Evolutionary conservation across 2,329 filamentous ascomycete genomes (phyloP), one percentile per base, ranked within the genome.

Genomic region (Amauroascus niger): DNA sequence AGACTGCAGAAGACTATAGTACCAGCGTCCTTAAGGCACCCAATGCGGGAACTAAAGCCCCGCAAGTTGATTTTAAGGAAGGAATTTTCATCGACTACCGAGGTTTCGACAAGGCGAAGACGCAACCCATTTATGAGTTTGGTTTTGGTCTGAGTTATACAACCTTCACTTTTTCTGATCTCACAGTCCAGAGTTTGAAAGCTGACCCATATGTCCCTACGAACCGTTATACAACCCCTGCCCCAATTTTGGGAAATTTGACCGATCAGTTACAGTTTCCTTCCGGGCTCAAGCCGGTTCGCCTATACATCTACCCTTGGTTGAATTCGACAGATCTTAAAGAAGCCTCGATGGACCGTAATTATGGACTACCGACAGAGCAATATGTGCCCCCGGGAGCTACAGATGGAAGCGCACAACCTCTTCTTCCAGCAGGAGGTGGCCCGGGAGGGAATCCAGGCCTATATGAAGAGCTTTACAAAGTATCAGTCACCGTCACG

Each of bases 291-390:
- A 69, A 73, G 18, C 72, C 70, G 11, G 69, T 82, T 49, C 67
- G 69, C 20, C 65, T 69, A 24, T 84, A 80, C 71, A 81, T 84
- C 65, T 84, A 83, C 66, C 80, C 81, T 1, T 84, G 77, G 69
- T 69, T 84, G 60, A 83, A 82, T 72, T 75, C 72, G 30, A 82
- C 79, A 43, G 73, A 80, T 60, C 71, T 80, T 9, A 65, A 69
- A 49, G 69, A 69, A 22, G 74, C 80, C 2, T 75, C 76, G 18
- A 70, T 68, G 32, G 77, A 81, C 57, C 71, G 74, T 0, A 62
- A 76, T 56, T 84, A 83, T 62, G 80, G 78, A 49, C 60, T 73
- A 57, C 68, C 76, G 9, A 63, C 71, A 41, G 70, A 69, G n/a
- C 61, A 72, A 13, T 78, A 74, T 58, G 69, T 80, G 35, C 79